Evolutionary conservation across 2,329 filamentous ascomycete species (phyloP).

Genomic region (Seiridium cupressi): DNA sequence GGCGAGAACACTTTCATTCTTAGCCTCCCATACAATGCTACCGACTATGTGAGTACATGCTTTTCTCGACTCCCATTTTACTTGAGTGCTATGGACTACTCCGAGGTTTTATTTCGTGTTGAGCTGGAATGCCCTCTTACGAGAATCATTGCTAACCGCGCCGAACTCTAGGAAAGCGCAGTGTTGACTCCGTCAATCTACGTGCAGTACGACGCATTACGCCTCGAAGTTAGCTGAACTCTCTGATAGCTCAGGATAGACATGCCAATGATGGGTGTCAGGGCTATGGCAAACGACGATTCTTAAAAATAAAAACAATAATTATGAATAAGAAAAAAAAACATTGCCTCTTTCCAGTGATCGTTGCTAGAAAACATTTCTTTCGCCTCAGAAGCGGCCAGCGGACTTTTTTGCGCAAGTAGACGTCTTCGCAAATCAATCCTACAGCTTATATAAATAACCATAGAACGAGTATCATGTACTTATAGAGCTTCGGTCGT

Average conservation of each 20-base stretch:
- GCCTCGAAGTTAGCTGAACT: slow-evolving; percentile 46
- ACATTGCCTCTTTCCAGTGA: too few relatives aligned
- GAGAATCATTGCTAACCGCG: neutral
- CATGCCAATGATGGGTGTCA: neutral
- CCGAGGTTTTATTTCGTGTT: too few relatives aligned
- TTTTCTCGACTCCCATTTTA: neutral
- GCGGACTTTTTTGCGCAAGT: too few relatives aligned
- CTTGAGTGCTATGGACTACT: neutral
- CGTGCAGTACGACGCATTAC: slow-evolving; percentile 64
- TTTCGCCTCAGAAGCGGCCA: too few relatives aligned
- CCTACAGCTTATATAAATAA: too few relatives aligned
- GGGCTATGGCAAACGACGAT: too few relatives aligned
- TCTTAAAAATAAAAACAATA: too few relatives aligned
- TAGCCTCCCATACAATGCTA: slow-evolving; percentile 58
- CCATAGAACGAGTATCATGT: too few relatives aligned
- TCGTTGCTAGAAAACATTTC: too few relatives aligned
- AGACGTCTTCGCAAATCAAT: too few relatives aligned
- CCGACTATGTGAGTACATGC: slow-evolving; percentile 36
- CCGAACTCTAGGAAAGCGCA: slow-evolving; percentile 46
- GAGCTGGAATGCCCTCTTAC: neutral
- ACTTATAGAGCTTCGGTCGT: neutral
- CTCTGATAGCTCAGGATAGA: neutral
- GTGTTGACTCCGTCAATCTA: slow-evolving; percentile 54
- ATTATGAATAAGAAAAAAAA: too few relatives aligned
- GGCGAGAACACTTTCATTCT: slow-evolving; percentile 56